Conservation (phyloP, 805 yeast species). For the Saturnispora besseyi region DNA sequence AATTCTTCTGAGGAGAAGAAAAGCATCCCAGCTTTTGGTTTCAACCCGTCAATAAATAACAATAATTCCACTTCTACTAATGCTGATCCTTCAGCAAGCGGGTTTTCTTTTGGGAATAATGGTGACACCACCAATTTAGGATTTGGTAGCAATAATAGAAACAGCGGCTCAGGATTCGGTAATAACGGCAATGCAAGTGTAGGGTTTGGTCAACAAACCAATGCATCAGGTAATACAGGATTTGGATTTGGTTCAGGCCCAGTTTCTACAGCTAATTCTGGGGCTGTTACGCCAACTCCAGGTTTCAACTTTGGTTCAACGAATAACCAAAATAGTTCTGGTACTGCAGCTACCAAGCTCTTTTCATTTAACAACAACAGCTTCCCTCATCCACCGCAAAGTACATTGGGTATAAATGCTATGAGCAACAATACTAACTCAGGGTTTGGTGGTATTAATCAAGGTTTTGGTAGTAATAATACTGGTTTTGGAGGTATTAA, state of each 20-base stretch:
- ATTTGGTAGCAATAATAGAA: constrained; percentile 2
- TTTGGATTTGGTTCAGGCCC: constrained; percentile 9
- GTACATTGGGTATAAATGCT: not conserved
- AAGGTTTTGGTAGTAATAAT: not conserved
- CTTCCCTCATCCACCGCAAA: not conserved
- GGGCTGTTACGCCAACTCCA: not conserved
- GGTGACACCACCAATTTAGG: not conserved
- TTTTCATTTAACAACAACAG: not conserved
- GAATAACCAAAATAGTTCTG: not conserved
- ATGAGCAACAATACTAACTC: not conserved
- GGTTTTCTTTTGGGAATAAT: constrained; percentile 1
- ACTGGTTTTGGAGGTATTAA: constrained; percentile 3
- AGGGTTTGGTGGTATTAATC: not conserved
- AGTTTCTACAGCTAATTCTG: constrained; percentile 1
- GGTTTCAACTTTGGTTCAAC: constrained; percentile 3
- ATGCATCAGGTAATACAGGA: not conserved
- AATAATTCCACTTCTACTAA: not conserved
- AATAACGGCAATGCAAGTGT: too few relatives aligned
- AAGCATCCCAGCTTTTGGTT: not conserved
- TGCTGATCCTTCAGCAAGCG: not conserved
- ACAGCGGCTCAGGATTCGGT: not conserved
- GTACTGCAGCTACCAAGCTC: not conserved
- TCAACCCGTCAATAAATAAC: not conserved
- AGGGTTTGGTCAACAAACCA: not conserved
- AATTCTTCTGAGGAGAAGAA: not conserved